Evolutionary conservation across 2,329 filamentous ascomycete genomes (phyloP).

Genomic region (Talaromyces sp.): DNA sequence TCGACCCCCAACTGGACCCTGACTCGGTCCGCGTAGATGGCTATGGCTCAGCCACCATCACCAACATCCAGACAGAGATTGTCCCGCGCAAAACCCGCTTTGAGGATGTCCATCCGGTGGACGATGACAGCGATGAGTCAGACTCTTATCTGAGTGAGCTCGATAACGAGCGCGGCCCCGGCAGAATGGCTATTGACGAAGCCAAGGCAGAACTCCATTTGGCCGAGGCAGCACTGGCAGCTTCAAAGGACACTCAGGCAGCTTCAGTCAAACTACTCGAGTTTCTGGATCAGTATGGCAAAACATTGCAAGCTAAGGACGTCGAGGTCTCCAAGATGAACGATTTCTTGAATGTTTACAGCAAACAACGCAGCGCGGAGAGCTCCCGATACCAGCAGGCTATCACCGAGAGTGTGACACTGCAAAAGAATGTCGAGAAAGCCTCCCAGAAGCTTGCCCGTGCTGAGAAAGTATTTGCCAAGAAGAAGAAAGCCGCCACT

Average conservation of each 20-base stretch:
- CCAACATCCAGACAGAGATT: conserved; percentile 58
- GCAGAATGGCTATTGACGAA: conserved; percentile 11
- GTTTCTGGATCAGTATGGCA: conserved; percentile 32
- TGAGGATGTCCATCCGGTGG: conserved; percentile 48
- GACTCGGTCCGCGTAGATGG: conserved; percentile 58
- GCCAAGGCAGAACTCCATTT: conserved; percentile 26
- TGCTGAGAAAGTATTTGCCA: conserved; percentile 5
- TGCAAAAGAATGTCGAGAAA: conserved; percentile 22
- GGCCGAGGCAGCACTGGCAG: conserved; percentile 26
- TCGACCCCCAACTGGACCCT: conserved; percentile 51
- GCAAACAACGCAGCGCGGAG: conserved; percentile 22
- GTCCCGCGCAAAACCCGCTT: conserved; percentile 53
- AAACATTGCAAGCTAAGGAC: conserved; percentile 23
- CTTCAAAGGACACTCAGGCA: conserved; percentile 22
- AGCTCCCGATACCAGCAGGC: conserved; percentile 20
- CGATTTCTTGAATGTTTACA: conserved; percentile 32
- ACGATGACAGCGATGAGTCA: conserved; percentile 33
- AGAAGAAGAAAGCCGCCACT: conserved; percentile 19
- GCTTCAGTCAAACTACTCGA: conserved; percentile 19
- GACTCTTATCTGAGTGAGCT: conserved; percentile 12
- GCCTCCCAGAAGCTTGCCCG: conserved; percentile 2
- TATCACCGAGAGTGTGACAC: conserved; percentile 17
- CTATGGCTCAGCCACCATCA: conserved; percentile 53
- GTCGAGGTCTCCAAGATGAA: conserved; percentile 26
- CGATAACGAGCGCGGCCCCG: conserved; percentile 6